Evolutionary conservation across 2,329 filamentous ascomycete genomes (phyloP), one percentile per base, ranked within the genome.

Genomic region (Diaporthe helianthi): DNA sequence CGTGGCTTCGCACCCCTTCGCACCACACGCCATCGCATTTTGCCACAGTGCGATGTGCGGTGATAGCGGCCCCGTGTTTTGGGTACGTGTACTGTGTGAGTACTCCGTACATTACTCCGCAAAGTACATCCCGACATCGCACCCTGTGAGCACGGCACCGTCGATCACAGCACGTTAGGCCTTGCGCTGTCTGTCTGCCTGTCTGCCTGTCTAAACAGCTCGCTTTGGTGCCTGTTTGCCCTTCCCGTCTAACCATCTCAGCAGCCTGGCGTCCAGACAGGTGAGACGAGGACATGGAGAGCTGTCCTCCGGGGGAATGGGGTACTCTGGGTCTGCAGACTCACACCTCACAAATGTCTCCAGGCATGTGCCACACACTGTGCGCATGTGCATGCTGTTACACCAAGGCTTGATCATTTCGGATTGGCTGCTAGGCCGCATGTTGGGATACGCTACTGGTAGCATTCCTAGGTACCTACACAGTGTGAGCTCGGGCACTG

Each of bases 81-180:
- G 29, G 41, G 44, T 44, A 63, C 41, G 41, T 49, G 58, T 49
- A 63, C 58, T 49, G 58, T 47, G 33, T 44, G 19, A 47, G 58
- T 47, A 61, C 58, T n/a, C n/a, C n/a, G n/a, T n/a, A n/a, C n/a
- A n/a, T n/a, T n/a, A n/a, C n/a, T n/a, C n/a, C n/a, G n/a, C n/a
- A n/a, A n/a, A 46, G 33, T 47, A 61, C 44, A 49, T 63, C 58
- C 58, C 58, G 58, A 63, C 58, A 63, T 63, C 44, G 44, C 58
- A 63, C 41, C 58, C 58, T 63, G 58, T 36, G 58, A 49, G 58
- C 58, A 63, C 58, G 44, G 58, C 58, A 63, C 58, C 44, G 58
- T 63, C 58, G 58, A 63, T 63, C 58, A 49, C 44, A 49, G 58
- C 58, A 63, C 44, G 58, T 49, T 44, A 33, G 29, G 15, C n/a